Conservation (phyloP, 1,139 yeast species). For the Nakaseomyces delphensis region DNA sequence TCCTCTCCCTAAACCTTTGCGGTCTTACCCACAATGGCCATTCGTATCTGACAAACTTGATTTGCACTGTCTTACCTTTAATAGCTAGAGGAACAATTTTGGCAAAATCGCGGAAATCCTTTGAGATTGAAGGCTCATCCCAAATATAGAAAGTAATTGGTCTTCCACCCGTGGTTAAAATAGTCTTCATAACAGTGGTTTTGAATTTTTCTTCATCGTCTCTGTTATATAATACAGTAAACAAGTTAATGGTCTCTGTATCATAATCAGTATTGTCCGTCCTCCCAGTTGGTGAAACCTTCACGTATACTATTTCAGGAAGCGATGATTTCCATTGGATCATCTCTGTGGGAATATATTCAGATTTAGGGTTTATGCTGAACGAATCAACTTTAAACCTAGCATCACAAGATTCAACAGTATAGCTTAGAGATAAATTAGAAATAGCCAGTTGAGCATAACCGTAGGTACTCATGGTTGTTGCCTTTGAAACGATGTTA, state of each 20-base stretch:
- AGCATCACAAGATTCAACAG: constrained; percentile 21
- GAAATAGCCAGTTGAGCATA: constrained; percentile 24
- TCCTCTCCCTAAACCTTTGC: constrained; percentile 69
- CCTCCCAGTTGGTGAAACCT: constrained; percentile 10
- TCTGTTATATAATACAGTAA: constrained; percentile 67
- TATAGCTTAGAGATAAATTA: constrained; percentile 11
- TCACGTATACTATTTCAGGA: constrained; percentile 20
- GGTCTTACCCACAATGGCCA: constrained; percentile 89
- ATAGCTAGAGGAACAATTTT: constrained; percentile 44
- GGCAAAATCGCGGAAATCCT: constrained; percentile 52
- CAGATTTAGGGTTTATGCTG: constrained; percentile 22
- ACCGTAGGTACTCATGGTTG: constrained; percentile 30
- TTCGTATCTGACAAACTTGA: constrained; percentile 64
- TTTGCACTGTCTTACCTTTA: constrained; percentile 40
- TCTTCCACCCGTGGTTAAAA: constrained; percentile 39
- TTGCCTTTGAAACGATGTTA: constrained; percentile 14
- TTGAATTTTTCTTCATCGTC: constrained; percentile 63
- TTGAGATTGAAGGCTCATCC: constrained; percentile 62
- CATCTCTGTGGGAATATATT: constrained; percentile 14
- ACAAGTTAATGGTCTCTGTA: constrained; percentile 63
- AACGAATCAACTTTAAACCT: constrained; percentile 19
- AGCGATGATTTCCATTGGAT: constrained; percentile 11
- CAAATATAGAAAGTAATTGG: constrained; percentile 81
- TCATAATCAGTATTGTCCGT: constrained; percentile 20
- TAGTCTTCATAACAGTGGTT: constrained; percentile 67